A percentile compares a stretch with the other conserved stretches of the same genome.
phyloP scores from a whole-genome alignment of 495 filamentous ascomycete genomes.

The Peziza echinospora region DNA sequence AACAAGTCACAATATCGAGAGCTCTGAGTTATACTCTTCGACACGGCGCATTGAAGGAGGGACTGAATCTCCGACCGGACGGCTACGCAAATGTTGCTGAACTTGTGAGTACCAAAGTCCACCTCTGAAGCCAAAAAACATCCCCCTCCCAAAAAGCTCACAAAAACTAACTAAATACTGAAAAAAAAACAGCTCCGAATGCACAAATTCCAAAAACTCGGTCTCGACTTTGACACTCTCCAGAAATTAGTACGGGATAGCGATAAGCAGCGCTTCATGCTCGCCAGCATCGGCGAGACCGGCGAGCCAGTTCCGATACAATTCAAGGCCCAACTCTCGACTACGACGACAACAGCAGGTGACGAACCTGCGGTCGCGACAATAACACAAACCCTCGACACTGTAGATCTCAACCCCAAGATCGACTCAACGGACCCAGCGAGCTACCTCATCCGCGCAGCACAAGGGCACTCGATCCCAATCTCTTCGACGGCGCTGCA shows the following conservation, averaged over 20 bases:
- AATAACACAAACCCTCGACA: not conserved
- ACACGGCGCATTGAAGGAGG: slow-evolving; percentile 63
- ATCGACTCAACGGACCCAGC: slow-evolving; percentile 26
- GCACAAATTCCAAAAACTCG: slow-evolving; percentile 42
- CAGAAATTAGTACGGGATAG: slow-evolving; percentile 43
- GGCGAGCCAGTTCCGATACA: not conserved
- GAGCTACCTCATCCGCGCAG: slow-evolving; percentile 76
- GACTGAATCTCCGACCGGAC: slow-evolving; percentile 48
- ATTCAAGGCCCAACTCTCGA: not conserved
- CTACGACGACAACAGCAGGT: not conserved
- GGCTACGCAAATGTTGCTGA: slow-evolving; percentile 62
- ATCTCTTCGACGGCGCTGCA: slow-evolving; percentile 42
- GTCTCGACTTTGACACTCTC: slow-evolving; percentile 55
- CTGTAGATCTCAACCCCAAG: slow-evolving; percentile 21
- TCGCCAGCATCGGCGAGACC: slow-evolving; percentile 26
- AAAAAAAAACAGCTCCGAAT: slow-evolving; percentile 36
- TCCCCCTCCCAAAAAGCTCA: not conserved
- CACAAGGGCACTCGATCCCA: slow-evolving; percentile 66
- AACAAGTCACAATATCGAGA: slow-evolving; percentile 55
- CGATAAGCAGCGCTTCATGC: slow-evolving; percentile 80
- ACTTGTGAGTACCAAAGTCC: slow-evolving; percentile 41
- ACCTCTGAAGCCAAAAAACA: not conserved
- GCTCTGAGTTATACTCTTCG: slow-evolving; percentile 57
- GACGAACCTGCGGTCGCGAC: slow-evolving; percentile 6
- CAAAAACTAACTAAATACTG: not conserved